These are phyloP conservation scores for Balansia obtecta DNA, from an alignment of 2,329 filamentous ascomycete genomes.

Conservation along the genomic window DNA sequence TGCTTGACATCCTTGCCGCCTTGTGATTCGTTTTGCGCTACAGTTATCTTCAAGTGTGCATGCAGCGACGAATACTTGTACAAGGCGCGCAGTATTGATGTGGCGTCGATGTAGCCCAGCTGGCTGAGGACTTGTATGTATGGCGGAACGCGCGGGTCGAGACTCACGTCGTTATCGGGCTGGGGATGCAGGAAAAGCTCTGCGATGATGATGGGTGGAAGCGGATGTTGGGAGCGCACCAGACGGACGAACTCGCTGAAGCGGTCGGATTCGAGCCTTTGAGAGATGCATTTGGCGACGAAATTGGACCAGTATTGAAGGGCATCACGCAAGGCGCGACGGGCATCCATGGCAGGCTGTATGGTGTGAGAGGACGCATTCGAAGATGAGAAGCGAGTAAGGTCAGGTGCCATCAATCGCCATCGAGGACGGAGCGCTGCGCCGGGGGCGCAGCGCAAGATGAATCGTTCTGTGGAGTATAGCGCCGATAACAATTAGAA, in stretches of 20 bases:
- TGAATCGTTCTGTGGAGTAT: background rate
- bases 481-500: background rate
- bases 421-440: conserved; percentile 5
- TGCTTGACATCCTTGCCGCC: conserved; percentile 2
- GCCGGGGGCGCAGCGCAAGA: conserved; percentile 5
- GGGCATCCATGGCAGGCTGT: conserved; percentile 13
- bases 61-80: conserved; percentile 46
- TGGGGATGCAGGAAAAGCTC: conserved; percentile 46
- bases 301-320: conserved; percentile 37
- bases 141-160: conserved; percentile 46
- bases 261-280: conserved; percentile 37
- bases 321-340: conserved; percentile 15
- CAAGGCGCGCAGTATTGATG: conserved; percentile 41
- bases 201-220: conserved; percentile 39
- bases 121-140: conserved; percentile 45
- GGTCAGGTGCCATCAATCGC: conserved; percentile 1
- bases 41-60: conserved; percentile 7
- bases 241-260: conserved; percentile 41
- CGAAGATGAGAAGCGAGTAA: background rate
- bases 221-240: conserved; percentile 36
- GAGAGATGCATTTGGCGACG: conserved; percentile 34
- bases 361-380: conserved; percentile 10
- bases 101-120: conserved; percentile 38
- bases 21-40: conserved; percentile 3
- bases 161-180: conserved; percentile 31